Evolutionary conservation across 352 stramenopile genomes (phyloP).

Genomic region (Phytophthora ramorum): DNA sequence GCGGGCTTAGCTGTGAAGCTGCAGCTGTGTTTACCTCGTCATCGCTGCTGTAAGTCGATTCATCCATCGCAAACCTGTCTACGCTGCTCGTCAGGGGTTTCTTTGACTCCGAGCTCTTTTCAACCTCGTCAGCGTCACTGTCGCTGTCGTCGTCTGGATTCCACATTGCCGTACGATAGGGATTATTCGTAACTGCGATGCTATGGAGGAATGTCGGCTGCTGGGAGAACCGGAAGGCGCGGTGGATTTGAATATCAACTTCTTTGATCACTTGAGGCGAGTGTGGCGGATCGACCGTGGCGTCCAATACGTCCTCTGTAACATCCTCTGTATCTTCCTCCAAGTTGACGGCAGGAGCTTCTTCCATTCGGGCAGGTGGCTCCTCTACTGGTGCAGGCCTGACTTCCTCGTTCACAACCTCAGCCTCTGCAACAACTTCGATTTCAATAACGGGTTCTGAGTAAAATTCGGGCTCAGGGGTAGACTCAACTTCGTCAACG

Average conservation of each 20-base stretch:
- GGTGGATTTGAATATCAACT: constrained; percentile 26
- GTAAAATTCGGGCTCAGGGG: neutral
- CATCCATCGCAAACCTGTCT: constrained; percentile 11
- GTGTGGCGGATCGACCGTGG: neutral
- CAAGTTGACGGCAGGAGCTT: neutral
- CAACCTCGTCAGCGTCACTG: constrained; percentile 44
- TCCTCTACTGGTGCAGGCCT: neutral
- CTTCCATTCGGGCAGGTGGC: neutral
- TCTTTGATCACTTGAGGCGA: constrained; percentile 19
- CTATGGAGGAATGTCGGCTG: constrained; percentile 51
- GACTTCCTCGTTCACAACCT: neutral
- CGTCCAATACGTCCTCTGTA: constrained; percentile 6
- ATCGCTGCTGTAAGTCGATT: constrained; percentile 14
- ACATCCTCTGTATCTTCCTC: neutral
- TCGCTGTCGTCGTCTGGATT: constrained; percentile 51
- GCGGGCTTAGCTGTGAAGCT: neutral
- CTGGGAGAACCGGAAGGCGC: constrained; percentile 53
- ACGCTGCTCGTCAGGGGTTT: neutral
- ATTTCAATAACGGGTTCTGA: constrained; percentile 4
- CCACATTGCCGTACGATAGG: constrained; percentile 48
- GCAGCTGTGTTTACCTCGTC: constrained; percentile 2
- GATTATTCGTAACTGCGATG: constrained; percentile 46
- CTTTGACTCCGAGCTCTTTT: neutral
- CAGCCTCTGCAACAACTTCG: constrained; percentile 5
- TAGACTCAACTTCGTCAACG: neutral